Percentiles rank a stretch among this genome's conserved stretches.
Evolutionary conservation across 2,329 filamentous ascomycete species (phyloP).

Genomic region (Calonectria hongkongensis): DNA sequence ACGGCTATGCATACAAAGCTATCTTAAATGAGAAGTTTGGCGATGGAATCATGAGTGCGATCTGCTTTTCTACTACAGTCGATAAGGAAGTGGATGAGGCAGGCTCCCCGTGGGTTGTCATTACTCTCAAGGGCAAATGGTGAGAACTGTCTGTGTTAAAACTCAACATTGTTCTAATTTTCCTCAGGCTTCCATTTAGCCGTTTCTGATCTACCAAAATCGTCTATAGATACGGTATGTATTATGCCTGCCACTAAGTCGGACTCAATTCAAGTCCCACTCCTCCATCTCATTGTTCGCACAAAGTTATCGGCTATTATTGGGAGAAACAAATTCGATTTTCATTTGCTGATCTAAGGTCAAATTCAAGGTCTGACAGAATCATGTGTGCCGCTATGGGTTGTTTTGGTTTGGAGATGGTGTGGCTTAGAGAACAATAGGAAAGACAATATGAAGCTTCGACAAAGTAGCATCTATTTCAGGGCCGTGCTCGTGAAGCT

Average conservation of each 20-base stretch:
- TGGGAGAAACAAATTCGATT: neutral
- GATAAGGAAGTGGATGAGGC: slow-evolving; percentile 94
- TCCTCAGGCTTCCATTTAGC: slow-evolving; percentile 57
- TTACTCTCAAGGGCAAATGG: slow-evolving; percentile 90
- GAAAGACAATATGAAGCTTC: slow-evolving; percentile 56
- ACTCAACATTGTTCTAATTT: slow-evolving; percentile 25
- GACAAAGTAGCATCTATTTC: slow-evolving; percentile 43
- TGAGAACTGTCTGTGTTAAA: slow-evolving; percentile 62
- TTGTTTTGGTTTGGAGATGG: neutral
- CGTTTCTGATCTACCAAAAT: slow-evolving; percentile 51
- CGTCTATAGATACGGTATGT: neutral
- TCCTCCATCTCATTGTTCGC: neutral
- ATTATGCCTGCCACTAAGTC: neutral
- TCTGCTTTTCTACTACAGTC: slow-evolving; percentile 91
- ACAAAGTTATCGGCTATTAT: neutral
- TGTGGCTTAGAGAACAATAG: slow-evolving; percentile 50
- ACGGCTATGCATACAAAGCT: slow-evolving; percentile 96
- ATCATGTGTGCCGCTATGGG: neutral
- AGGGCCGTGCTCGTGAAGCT: slow-evolving; percentile 35
- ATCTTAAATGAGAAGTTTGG: slow-evolving; percentile 96
- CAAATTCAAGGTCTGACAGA: neutral
- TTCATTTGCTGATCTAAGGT: neutral
- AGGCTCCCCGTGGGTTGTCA: slow-evolving; percentile 88
- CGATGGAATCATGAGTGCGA: slow-evolving; percentile 97
- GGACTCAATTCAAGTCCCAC: neutral